Percentiles rank a stretch among this genome's conserved stretches.
These are phyloP conservation scores for Pseudozyma thailandica DNA, from an alignment of 1,284 basidiomycete species.

Conservation along the genomic window DNA sequence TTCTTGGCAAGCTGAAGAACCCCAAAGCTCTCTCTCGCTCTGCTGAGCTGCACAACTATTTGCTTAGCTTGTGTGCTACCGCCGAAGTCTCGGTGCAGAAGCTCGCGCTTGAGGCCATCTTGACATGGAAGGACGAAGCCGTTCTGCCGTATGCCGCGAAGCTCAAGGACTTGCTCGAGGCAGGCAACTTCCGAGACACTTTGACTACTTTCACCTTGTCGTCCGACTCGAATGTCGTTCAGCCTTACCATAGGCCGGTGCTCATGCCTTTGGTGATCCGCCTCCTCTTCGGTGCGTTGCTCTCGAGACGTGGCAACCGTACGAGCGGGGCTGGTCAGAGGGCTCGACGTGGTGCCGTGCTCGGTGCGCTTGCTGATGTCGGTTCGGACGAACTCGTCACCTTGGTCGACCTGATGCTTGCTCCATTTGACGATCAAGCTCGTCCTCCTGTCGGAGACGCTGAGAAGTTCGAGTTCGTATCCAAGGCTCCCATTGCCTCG, in stretches of 20 bases:
- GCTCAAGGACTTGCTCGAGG: conserved; percentile 81
- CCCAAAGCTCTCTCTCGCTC: conserved; percentile 85
- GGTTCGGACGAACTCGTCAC: conserved; percentile 79
- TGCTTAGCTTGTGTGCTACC: conserved; percentile 82
- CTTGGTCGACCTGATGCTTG: conserved; percentile 90
- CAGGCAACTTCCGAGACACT: conserved; percentile 87
- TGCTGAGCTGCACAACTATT: conserved; percentile 76
- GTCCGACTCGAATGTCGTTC: conserved; percentile 71
- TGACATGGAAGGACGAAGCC: conserved; percentile 82
- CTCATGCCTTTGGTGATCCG: conserved; percentile 81
- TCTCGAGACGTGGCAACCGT: conserved; percentile 80
- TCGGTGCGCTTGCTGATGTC: conserved; percentile 79
- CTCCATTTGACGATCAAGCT: conserved; percentile 73
- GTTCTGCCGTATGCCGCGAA: conserved; percentile 77
- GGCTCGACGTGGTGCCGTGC: conserved; percentile 77
- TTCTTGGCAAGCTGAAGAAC: conserved; percentile 89
- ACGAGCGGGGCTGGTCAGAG: conserved; percentile 73
- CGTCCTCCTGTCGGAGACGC: conserved; percentile 17
- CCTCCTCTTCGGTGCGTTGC: conserved; percentile 88
- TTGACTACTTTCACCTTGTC: conserved; percentile 75
- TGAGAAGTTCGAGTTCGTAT: conserved; percentile 46
- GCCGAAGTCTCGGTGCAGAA: conserved; percentile 84
- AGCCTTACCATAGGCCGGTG: conserved; percentile 75
- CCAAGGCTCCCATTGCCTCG: conserved; percentile 34
- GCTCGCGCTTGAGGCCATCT: conserved; percentile 80